phyloP scores from a whole-genome alignment of 129 eudicot species.

The Flaveria trinervia region DNA sequence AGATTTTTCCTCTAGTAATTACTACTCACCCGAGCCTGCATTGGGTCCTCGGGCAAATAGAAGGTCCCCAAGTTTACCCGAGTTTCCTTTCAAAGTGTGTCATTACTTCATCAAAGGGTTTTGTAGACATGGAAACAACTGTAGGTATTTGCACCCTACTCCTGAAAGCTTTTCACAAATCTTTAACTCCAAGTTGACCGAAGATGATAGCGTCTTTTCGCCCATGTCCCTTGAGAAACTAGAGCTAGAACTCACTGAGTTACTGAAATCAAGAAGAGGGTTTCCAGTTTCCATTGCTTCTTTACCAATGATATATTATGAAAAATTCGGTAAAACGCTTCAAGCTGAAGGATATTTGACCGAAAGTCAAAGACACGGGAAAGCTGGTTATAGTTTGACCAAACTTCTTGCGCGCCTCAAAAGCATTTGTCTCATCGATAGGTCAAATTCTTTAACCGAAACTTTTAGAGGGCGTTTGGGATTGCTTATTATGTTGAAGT shows the following conservation, averaged over 20 bases:
- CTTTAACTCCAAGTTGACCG: slow-evolving; percentile 32
- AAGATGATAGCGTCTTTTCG: slow-evolving; percentile 48
- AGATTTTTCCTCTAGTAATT: slow-evolving; percentile 38
- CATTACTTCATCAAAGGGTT: slow-evolving; percentile 59
- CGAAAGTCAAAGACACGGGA: slow-evolving; percentile 93
- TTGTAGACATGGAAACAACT: slow-evolving; percentile 61
- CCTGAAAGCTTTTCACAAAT: slow-evolving; percentile 52
- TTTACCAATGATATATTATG: slow-evolving; percentile 64
- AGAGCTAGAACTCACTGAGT: slow-evolving; percentile 62
- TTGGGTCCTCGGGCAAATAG: slow-evolving; percentile 56
- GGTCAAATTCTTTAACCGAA: slow-evolving; percentile 37
- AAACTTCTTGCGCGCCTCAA: slow-evolving; percentile 86
- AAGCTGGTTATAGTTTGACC: slow-evolving; percentile 89
- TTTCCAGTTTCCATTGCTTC: slow-evolving; percentile 64
- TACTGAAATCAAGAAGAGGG: slow-evolving; percentile 57
- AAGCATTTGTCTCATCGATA: slow-evolving; percentile 76
- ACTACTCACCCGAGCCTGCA: slow-evolving; percentile 42
- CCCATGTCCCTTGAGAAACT: slow-evolving; percentile 56
- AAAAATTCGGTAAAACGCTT: slow-evolving; percentile 51
- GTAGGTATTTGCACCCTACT: slow-evolving; percentile 55
- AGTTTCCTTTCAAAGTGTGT: slow-evolving; percentile 61
- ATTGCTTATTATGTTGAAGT: too few species aligned
- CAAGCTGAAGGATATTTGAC: slow-evolving; percentile 94
- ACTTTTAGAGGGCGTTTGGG: not conserved
- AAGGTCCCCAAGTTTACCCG: slow-evolving; percentile 56